These are phyloP conservation scores for Cicer chorassanicum DNA, from an alignment of 306 rosid genomes.

Conservation along the genomic window DNA sequence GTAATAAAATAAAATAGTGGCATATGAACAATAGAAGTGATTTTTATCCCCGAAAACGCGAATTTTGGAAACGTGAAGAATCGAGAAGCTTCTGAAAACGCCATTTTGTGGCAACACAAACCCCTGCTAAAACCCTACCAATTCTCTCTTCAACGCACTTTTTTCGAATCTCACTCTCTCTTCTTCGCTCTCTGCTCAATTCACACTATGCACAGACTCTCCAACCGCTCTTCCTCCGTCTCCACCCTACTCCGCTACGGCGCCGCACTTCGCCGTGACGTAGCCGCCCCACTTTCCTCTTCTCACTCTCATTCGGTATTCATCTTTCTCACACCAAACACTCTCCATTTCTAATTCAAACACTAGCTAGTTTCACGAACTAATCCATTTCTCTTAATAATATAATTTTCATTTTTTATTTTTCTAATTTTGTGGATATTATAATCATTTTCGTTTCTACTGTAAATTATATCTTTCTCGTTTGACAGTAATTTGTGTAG, in stretches of 20 bases:
- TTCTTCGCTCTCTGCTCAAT: slow-evolving; percentile 7
- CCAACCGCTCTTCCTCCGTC: slow-evolving; percentile 71
- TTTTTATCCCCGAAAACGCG: background rate
- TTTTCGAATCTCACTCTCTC: background rate
- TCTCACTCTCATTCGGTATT: slow-evolving; percentile 50
- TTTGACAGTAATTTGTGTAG: background rate
- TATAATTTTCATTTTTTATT: background rate
- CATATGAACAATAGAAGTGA: background rate
- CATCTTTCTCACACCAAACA: background rate
- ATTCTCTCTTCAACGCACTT: background rate
- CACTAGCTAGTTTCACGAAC: background rate
- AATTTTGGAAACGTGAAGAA: background rate
- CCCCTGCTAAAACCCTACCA: slow-evolving; percentile 75
- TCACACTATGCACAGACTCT: slow-evolving; percentile 66
- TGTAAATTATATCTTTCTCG: background rate
- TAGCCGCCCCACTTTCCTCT: slow-evolving; percentile 51
- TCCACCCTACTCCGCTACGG: slow-evolving; percentile 62
- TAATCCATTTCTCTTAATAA: background rate
- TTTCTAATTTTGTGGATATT: background rate
- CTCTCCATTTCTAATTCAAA: background rate
- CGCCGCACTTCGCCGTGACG: slow-evolving; percentile 49
- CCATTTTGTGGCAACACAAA: slow-evolving; percentile 33
- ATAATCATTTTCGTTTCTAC: background rate
- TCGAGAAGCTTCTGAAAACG: slow-evolving; percentile 75
- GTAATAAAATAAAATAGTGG: no score